Percentiles rank a stretch among this genome's conserved stretches.
phyloP scores from a whole-genome alignment of 257 asterid genomes.

The Solanum chilense region DNA sequence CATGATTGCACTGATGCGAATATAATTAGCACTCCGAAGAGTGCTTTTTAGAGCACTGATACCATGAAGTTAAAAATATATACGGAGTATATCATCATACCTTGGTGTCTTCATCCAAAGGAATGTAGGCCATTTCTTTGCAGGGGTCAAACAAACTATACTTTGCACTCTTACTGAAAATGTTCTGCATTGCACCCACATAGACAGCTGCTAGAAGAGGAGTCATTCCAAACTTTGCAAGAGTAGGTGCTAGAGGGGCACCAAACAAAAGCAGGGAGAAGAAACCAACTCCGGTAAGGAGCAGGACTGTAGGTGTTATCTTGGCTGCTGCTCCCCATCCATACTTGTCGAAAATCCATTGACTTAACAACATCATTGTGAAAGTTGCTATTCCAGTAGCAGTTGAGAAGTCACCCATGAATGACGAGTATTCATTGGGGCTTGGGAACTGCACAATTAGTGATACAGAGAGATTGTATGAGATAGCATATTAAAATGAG shows the following conservation, averaged over 20 bases:
- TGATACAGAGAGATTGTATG: background rate
- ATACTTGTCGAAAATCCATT: conserved; percentile 77
- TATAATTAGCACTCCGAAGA: background rate
- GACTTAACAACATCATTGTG: conserved; percentile 93
- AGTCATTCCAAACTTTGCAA: conserved; percentile 74
- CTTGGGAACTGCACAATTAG: conserved; percentile 66
- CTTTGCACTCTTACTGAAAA: conserved; percentile 94
- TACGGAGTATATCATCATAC: conserved; percentile 18
- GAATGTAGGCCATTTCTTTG: conserved; percentile 99
- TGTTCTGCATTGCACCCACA: conserved; percentile 96
- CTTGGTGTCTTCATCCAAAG: conserved; percentile 97
- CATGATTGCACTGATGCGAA: background rate
- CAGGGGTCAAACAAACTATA: conserved; percentile 97
- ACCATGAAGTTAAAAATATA: background rate
- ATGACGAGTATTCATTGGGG: conserved; percentile 90
- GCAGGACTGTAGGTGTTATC: conserved; percentile 88
- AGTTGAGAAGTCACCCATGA: conserved; percentile 97
- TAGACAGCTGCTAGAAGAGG: conserved; percentile 97
- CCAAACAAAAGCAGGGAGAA: conserved; percentile 85
- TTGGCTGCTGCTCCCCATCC: conserved; percentile 99
- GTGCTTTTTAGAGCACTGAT: background rate
- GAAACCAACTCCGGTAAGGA: conserved; percentile 85
- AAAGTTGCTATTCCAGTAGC: conserved; percentile 96
- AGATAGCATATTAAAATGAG: background rate
- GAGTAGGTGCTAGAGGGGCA: conserved; percentile 65